Evolutionary conservation across 345 rosid species (phyloP), one percentile per base, ranked within the genome.

Genomic region (Noccaea caerulescens): DNA sequence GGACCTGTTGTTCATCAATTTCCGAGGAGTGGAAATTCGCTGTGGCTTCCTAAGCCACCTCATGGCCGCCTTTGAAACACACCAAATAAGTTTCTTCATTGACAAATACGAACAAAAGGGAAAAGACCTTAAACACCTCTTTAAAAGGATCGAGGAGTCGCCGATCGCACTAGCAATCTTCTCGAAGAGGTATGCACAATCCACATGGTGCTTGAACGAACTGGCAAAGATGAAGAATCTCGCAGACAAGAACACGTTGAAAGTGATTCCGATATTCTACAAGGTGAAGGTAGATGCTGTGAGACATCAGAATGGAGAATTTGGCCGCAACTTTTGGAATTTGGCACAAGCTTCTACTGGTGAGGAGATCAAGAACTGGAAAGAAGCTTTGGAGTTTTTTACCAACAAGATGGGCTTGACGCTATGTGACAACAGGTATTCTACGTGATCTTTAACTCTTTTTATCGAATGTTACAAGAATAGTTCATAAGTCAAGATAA

Each of bases 51-150:
- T 66, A 2, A 66, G 61, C 38, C 71, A 66, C 50, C 60, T 66
- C 6, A 14, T 27, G 13, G 61, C 20, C 0, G 71, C 71, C 4
- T 66, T 66, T 38, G 27, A 8, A n/a, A 3, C 1, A 39, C 25
- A 52, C 3, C 10, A 14, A 8, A 52, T 66, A 23, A 7, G 2
- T 1, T 52, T 38, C 10, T 66, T 53, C 32, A 30, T 54, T 2
- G 71, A 67, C 16, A 67, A 39, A 38, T 8, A 52, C 8, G 71
- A 66, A 39, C 37, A 13, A 66, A 66, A 6, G 37, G 71, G 71
- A 9, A 42, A 41, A 10, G 62, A 67, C 27, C 52, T 66, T 38
- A 41, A 4, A 8, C 5, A 66, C 7, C 25, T 52, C 3, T 66
- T 66, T 25, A 14, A 12, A 30, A 67, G 71, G 45, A 67, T 67